These are phyloP conservation scores for Salvia hispanica DNA, from an alignment of 257 asterid species.

Conservation along the genomic window DNA sequence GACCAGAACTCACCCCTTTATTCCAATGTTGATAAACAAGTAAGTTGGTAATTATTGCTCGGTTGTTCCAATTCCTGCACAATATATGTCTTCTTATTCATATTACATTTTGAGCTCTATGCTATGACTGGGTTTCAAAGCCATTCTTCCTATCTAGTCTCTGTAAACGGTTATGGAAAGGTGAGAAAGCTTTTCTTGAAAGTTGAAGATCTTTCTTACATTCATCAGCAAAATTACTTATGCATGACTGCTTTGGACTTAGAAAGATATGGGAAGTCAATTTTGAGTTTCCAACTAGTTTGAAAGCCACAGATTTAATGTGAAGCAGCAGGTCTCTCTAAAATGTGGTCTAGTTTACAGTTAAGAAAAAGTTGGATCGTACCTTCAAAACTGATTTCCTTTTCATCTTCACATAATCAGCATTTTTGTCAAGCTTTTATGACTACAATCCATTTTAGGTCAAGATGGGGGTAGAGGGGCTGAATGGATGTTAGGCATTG, in stretches of 20 bases:
- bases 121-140: neutral
- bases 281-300: neutral
- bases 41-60: constrained; percentile 35
- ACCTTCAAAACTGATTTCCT: neutral
- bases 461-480: constrained; percentile 10
- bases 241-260: neutral
- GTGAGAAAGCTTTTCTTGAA: constrained; percentile 2
- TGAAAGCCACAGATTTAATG: neutral
- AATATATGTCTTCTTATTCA: constrained; percentile 8
- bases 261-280: neutral
- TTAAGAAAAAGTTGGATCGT: neutral
- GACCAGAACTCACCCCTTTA: constrained; percentile 78
- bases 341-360: constrained; percentile 4
- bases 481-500: constrained; percentile 3
- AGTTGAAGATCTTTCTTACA: neutral
- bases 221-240: constrained; percentile 1
- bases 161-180: neutral
- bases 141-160: neutral
- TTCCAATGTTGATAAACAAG: constrained; percentile 70
- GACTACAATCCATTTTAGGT: constrained; percentile 11
- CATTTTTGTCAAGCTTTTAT: neutral
- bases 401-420: neutral
- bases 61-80: constrained; percentile 20
- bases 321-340: neutral
- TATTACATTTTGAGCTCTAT: constrained; percentile 15